These are phyloP conservation scores for Tuber umbilicatum DNA, from an alignment of 495 filamentous ascomycete genomes.

Conservation along the genomic window DNA sequence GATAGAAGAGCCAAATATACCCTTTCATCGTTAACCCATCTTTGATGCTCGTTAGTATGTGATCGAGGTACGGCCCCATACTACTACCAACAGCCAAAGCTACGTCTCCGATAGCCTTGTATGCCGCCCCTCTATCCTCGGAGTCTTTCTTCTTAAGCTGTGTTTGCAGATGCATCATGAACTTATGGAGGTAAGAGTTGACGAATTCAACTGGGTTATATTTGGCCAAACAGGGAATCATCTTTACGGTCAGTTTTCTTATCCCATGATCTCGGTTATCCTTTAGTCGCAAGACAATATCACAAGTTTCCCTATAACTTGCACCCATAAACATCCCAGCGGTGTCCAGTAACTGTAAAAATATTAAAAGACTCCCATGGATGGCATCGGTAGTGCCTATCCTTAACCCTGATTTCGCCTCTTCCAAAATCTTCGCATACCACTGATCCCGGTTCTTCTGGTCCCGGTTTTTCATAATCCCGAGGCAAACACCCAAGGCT, in stretches of 20 bases:
- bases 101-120: constrained; percentile 89
- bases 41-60: constrained; percentile 82
- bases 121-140: constrained; percentile 84
- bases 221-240: constrained; percentile 86
- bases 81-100: constrained; percentile 90
- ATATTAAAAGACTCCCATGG: constrained; percentile 82
- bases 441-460: constrained; percentile 72
- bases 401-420: constrained; percentile 70
- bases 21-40: constrained; percentile 81
- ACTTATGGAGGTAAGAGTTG: constrained; percentile 75
- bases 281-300: constrained; percentile 80
- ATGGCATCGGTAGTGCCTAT: constrained; percentile 72
- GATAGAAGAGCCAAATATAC: constrained; percentile 43
- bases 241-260: constrained; percentile 73
- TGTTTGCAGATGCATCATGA: constrained; percentile 90
- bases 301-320: constrained; percentile 77
- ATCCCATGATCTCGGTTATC: constrained; percentile 85
- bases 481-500: constrained; percentile 84
- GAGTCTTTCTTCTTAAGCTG: constrained; percentile 80
- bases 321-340: constrained; percentile 99
- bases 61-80: constrained; percentile 85
- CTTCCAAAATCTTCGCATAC: constrained; percentile 80
- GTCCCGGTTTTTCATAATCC: constrained; percentile 87
- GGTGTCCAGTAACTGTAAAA: constrained; percentile 83
- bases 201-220: constrained; percentile 86